Conservation (phyloP, 2,329 filamentous ascomycete species). For the Aureobasidium sp. region DNA sequence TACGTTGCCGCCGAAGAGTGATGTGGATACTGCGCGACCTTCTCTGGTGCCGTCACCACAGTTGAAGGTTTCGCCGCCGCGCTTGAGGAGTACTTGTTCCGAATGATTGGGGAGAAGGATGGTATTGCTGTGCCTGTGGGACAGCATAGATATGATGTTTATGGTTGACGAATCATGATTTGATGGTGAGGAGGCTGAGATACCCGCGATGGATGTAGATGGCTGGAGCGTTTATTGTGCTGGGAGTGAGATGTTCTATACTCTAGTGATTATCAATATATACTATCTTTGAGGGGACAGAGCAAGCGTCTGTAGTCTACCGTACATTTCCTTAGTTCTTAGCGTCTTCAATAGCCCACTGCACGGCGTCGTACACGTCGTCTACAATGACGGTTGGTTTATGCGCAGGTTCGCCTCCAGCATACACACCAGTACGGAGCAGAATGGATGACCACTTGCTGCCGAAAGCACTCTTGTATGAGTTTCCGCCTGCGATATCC, state of each 20-base stretch:
- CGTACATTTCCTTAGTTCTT: conserved; percentile 25
- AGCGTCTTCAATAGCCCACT: conserved; percentile 62
- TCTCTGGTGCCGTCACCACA: neutral
- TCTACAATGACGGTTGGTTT: conserved; percentile 60
- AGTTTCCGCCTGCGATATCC: conserved; percentile 83
- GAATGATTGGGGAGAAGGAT: neutral
- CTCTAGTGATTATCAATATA: neutral
- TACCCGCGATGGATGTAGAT: neutral
- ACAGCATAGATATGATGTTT: neutral
- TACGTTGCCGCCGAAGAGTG: conserved; percentile 8
- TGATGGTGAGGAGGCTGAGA: neutral
- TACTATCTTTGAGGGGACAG: neutral
- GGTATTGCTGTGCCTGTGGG: neutral
- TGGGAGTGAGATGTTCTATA: neutral
- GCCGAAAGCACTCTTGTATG: conserved; percentile 58
- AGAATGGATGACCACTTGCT: conserved; percentile 73
- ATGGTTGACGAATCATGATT: neutral
- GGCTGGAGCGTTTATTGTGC: neutral
- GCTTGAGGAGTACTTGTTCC: neutral
- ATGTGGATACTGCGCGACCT: conserved; percentile 6
- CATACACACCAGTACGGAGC: conserved; percentile 74
- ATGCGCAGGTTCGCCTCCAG: conserved; percentile 50
- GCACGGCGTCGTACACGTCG: conserved; percentile 69
- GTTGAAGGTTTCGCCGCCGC: neutral
- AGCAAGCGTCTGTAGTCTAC: neutral